A percentile compares a stretch with the other conserved stretches of the same genome.
These are phyloP conservation scores for Corchorus capsularis DNA, from an alignment of 345 rosid species.

Conservation along the genomic window DNA sequence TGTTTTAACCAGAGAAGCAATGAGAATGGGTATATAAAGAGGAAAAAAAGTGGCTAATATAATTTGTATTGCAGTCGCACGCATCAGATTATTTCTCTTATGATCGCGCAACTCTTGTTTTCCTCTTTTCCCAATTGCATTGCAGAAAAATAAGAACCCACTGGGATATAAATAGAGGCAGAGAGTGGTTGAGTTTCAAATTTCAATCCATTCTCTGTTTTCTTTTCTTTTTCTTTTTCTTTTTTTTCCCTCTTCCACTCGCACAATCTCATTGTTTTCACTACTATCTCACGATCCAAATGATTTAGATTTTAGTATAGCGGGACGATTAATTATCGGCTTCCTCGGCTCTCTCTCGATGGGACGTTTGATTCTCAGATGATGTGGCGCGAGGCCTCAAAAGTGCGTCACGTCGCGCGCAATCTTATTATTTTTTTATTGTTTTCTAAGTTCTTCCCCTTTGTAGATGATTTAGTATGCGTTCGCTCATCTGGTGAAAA, in stretches of 20 bases:
- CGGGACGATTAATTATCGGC: too few species aligned
- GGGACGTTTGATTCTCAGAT: too few species aligned
- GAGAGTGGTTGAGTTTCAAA: background rate
- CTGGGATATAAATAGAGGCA: background rate
- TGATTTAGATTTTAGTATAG: background rate
- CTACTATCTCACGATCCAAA: background rate
- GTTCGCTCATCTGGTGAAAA: background rate
- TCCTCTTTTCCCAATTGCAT: background rate
- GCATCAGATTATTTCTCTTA: background rate
- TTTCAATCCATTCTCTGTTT: background rate
- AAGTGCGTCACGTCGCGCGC: too few species aligned
- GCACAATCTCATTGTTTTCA: background rate
- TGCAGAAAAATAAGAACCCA: background rate
- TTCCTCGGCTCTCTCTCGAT: too few species aligned
- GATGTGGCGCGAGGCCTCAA: too few species aligned
- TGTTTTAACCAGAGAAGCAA: background rate
- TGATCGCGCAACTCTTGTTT: background rate
- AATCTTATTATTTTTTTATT: too few species aligned
- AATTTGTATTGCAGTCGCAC: background rate
- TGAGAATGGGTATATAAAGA: background rate
- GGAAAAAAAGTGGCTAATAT: background rate
- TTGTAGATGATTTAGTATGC: too few species aligned
- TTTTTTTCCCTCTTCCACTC: background rate
- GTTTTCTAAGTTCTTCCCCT: too few species aligned
- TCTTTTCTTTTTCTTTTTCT: background rate